phyloP scores from a whole-genome alignment of 139 green algal species.

The Spirogloea muscicola region DNA sequence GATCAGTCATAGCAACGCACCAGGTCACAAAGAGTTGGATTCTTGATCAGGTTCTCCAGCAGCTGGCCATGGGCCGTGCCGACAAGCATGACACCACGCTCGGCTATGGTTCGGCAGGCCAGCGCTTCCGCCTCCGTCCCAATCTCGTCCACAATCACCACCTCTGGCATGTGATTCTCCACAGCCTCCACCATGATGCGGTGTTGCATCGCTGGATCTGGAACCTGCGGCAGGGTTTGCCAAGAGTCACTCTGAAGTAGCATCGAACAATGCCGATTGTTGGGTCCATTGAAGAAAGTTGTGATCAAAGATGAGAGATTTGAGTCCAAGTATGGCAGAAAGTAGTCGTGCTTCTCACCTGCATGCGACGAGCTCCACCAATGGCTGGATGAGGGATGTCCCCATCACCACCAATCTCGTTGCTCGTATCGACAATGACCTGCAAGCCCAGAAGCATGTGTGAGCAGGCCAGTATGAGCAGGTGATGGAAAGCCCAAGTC shows the following conservation, averaged over 20 bases:
- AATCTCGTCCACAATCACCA: slow-evolving; percentile 95
- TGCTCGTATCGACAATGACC: slow-evolving; percentile 75
- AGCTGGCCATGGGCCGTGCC: slow-evolving; percentile 91
- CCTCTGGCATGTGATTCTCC: slow-evolving; percentile 94
- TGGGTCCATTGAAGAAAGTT: no score
- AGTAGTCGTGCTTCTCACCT: no score
- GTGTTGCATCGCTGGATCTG: slow-evolving; percentile 66
- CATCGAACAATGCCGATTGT: no score
- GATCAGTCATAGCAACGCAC: slow-evolving; percentile 58
- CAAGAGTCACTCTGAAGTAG: no score
- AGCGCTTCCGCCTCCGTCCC: slow-evolving; percentile 91
- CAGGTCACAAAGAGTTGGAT: slow-evolving; percentile 75
- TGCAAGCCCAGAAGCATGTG: no score
- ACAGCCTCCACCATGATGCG: slow-evolving; percentile 95
- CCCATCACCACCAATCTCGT: slow-evolving; percentile 90
- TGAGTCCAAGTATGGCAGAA: no score
- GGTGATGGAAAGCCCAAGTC: no score
- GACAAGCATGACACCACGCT: slow-evolving; percentile 92
- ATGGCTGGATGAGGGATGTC: slow-evolving; percentile 92
- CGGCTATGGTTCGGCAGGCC: slow-evolving; percentile 94
- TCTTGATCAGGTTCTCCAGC: slow-evolving; percentile 97
- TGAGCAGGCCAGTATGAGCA: no score
- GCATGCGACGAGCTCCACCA: slow-evolving; percentile 86
- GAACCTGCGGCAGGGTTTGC: no score
- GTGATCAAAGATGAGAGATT: no score